phyloP scores from a whole-genome alignment of 495 filamentous ascomycete species.

The Daldinia bambusicola region DNA sequence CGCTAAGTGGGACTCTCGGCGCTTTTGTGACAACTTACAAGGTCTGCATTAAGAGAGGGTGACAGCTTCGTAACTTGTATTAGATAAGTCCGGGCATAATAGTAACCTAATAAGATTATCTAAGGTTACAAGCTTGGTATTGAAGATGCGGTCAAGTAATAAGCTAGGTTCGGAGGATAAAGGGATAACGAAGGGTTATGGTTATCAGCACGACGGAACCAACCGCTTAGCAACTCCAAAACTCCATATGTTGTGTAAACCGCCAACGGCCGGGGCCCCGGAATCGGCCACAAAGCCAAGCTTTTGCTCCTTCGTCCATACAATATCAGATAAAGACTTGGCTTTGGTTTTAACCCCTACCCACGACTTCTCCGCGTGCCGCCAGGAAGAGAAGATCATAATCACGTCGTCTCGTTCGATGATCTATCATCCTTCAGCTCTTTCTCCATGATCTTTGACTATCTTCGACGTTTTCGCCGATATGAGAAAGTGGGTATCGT shows the following conservation, averaged over 20 bases:
- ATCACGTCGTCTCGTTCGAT: not conserved
- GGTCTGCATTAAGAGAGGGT: slow-evolving; percentile 25
- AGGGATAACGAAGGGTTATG: slow-evolving; percentile 14
- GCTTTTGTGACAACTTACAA: slow-evolving; percentile 27
- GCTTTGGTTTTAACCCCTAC: slow-evolving; percentile 29
- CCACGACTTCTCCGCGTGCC: slow-evolving; percentile 23
- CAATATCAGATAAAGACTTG: slow-evolving; percentile 20
- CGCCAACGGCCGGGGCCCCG: slow-evolving; percentile 1
- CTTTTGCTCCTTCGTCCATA: slow-evolving; percentile 13
- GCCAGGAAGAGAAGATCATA: slow-evolving; percentile 1
- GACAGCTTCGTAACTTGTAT: not conserved
- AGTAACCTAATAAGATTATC: slow-evolving; percentile 24
- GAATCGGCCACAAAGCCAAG: slow-evolving; percentile 16
- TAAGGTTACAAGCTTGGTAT: slow-evolving; percentile 17
- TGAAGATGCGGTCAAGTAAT: slow-evolving; percentile 4
- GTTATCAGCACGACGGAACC: slow-evolving; percentile 15
- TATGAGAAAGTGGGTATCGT: not conserved
- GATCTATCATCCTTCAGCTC: slow-evolving; percentile 12
- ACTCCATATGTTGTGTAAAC: slow-evolving; percentile 1
- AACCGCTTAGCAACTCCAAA: not conserved
- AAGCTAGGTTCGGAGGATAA: not conserved
- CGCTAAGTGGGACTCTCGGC: slow-evolving; percentile 38
- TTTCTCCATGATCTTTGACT: slow-evolving; percentile 19
- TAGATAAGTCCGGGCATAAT: not conserved
- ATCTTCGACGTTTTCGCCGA: slow-evolving; percentile 1